phyloP scores from a whole-genome alignment of 192 early-diverging fungal species.

The Entophlyctis luteolus region DNA sequence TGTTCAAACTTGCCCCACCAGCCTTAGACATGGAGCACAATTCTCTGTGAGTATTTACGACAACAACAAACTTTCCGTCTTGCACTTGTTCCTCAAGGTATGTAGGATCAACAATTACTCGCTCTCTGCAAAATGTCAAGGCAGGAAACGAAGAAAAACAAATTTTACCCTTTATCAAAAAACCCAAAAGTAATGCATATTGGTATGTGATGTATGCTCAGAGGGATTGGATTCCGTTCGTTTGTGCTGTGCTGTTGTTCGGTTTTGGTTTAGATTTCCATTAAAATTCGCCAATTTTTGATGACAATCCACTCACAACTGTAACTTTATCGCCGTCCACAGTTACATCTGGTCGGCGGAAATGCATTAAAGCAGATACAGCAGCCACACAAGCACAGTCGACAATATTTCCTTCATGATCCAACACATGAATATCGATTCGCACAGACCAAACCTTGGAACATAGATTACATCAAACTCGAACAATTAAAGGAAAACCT shows the following conservation, averaged over 20 bases:
- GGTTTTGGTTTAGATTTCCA: background rate
- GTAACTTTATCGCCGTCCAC: constrained; percentile 88
- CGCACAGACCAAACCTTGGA: constrained; percentile 81
- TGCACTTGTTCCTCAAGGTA: constrained; percentile 82
- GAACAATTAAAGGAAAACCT: constrained; percentile 41
- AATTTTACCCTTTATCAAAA: constrained; percentile 71
- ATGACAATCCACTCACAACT: constrained; percentile 53
- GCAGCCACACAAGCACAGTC: constrained; percentile 91
- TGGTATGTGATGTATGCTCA: constrained; percentile 94
- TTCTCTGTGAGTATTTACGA: constrained; percentile 88
- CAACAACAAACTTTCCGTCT: constrained; percentile 79
- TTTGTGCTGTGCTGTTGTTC: constrained; percentile 69
- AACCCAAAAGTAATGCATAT: constrained; percentile 91
- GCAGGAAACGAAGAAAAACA: background rate
- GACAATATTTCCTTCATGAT: constrained; percentile 89
- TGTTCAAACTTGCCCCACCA: constrained; percentile 78
- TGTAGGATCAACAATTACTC: constrained; percentile 76
- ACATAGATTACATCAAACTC: background rate
- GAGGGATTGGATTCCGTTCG: constrained; percentile 86
- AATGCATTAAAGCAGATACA: constrained; percentile 83
- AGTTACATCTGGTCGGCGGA: constrained; percentile 91
- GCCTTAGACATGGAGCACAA: constrained; percentile 88
- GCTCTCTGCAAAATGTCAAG: constrained; percentile 18
- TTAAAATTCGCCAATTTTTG: constrained; percentile 5
- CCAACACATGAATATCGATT: constrained; percentile 86